phyloP scores from a whole-genome alignment of 768 basidiomycete species.

The Mycena belliarum region DNA sequence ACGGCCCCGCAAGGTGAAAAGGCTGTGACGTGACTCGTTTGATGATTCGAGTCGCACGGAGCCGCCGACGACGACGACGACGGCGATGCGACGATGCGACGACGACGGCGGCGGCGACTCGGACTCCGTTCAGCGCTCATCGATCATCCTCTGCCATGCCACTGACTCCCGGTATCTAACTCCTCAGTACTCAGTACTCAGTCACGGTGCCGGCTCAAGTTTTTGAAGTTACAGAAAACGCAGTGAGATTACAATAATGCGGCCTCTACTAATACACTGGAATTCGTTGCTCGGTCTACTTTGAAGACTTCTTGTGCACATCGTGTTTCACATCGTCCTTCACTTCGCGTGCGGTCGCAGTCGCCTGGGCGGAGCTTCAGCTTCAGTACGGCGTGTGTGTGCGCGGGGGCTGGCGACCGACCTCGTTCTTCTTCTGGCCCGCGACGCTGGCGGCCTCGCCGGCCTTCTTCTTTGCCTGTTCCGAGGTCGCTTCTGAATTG shows the following conservation, averaged over 20 bases:
- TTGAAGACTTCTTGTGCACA: conserved; percentile 30
- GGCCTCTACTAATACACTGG: background rate
- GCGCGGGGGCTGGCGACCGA: conserved; percentile 5
- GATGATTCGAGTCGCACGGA: background rate
- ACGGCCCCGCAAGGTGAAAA: background rate
- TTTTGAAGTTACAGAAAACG: background rate
- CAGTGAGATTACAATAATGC: background rate
- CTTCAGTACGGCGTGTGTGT: background rate
- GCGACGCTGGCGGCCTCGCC: conserved; percentile 28
- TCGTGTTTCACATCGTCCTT: conserved; percentile 41
- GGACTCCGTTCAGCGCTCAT: no score
- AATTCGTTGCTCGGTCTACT: background rate
- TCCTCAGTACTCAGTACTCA: no score
- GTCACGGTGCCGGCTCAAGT: background rate
- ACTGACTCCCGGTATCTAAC: no score
- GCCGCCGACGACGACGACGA: no score
- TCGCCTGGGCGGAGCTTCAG: conserved; percentile 30
- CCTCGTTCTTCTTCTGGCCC: conserved; percentile 27
- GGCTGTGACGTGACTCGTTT: background rate
- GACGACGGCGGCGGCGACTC: no score
- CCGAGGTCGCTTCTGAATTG: conserved; percentile 34
- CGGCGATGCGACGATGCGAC: no score
- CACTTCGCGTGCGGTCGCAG: conserved; percentile 33
- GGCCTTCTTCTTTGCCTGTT: conserved; percentile 38
- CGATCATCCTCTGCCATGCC: no score